phyloP scores from a whole-genome alignment of 805 yeast genomes.

The Lachancea waltii region DNA sequence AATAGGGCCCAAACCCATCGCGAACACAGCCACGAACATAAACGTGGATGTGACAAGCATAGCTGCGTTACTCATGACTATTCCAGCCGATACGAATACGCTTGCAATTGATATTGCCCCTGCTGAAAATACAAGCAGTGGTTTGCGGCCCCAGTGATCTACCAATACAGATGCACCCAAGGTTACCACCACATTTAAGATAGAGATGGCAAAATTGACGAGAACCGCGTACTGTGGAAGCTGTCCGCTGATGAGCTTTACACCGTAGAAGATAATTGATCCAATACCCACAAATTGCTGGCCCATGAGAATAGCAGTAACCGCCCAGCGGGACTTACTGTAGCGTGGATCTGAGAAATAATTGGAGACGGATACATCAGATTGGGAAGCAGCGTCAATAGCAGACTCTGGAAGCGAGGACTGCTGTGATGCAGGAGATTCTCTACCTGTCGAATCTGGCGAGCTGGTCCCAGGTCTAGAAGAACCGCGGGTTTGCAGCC shows the following conservation, averaged over 20 bases:
- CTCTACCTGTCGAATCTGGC: not conserved
- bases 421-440: slow-evolving; percentile 4
- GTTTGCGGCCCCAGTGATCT: slow-evolving; percentile 71
- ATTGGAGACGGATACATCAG: slow-evolving; percentile 26
- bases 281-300: slow-evolving; percentile 95
- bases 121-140: slow-evolving; percentile 60
- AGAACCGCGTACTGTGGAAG: slow-evolving; percentile 66
- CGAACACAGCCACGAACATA: slow-evolving; percentile 75
- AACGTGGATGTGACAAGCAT: slow-evolving; percentile 60
- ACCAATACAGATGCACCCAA: slow-evolving; percentile 65
- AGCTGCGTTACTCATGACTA: slow-evolving; percentile 40
- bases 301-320: slow-evolving; percentile 66
- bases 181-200: slow-evolving; percentile 70
- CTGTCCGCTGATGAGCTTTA: slow-evolving; percentile 63
- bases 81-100: slow-evolving; percentile 59
- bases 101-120: slow-evolving; percentile 62
- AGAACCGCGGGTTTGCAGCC: slow-evolving; percentile 13
- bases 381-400: slow-evolving; percentile 2
- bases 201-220: slow-evolving; percentile 70
- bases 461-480: slow-evolving; percentile 4
- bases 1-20: slow-evolving; percentile 90
- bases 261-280: slow-evolving; percentile 90
- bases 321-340: slow-evolving; percentile 53
- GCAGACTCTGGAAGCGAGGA: slow-evolving; percentile 1
- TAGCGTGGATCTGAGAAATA: slow-evolving; percentile 51